Evolutionary conservation across 2,329 filamentous ascomycete species (phyloP), one percentile per base, ranked within the genome.

Genomic region (Aschersonia sp.): DNA sequence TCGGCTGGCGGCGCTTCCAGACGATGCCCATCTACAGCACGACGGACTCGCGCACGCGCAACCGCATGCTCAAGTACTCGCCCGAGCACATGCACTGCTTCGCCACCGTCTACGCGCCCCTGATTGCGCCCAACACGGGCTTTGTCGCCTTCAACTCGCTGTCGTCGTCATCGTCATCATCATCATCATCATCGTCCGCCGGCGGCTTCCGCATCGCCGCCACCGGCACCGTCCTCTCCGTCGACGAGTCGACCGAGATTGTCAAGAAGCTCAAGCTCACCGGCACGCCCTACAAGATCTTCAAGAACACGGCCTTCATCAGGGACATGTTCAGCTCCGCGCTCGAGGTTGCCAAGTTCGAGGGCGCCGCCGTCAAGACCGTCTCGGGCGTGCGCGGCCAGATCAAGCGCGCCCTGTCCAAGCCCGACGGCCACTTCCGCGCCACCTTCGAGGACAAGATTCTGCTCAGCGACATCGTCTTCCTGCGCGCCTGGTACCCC

Each of bases 41-140:
- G 49, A 92, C 87, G 30, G 92, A 97, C 65, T 94, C 86, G 51
- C 80, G 92, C 56, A 94, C 87, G 30, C 77, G 92, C 53, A 95
- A 97, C 66, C 82, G 92, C 49, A 95, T 98, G 90, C 77, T 98
- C 52, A 98, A 98, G 66, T 98, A 98, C 66, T 95, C 90, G 0
- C 94, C 92, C 0, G 94, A 98, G 70, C 92, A 98, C 62, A 97
- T 95, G 88, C 92, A 97, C 68, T 98, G 94, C 69, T 94, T 94
- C 62, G 92, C 79, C 41, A 95, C 89, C 45, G 88, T 97, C 66
- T 97, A 94, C 59, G 92, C 89, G 0, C 92, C 94, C 0, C 78
- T 98, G 6, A 87, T 95, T 50, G 88, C 92, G 1, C 92, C 94
- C 10, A 95, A 95, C 65, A 95, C 90, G 2, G 88, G 90, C 50